Evolutionary conservation across 169 alveolate genomes (phyloP).

Genomic region (Cryptosporidium ubiquitum): DNA sequence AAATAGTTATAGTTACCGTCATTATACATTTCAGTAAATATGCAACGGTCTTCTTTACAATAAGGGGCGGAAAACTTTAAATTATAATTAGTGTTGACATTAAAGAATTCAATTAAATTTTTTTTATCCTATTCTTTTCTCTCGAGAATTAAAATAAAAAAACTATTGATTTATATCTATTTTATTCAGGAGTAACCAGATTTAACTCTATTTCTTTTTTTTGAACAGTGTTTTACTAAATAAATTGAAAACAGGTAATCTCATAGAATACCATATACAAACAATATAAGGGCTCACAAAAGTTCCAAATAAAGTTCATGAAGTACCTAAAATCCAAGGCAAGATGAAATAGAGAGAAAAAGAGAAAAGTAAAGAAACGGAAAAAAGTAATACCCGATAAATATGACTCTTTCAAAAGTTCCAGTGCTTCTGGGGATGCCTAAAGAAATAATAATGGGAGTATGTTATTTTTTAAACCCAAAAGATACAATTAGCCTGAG

Average conservation of each 20-base stretch:
- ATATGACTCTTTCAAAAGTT: not conserved
- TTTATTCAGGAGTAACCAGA: not conserved
- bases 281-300: no score
- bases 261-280: not conserved
- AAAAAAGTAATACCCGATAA: not conserved
- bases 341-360: not conserved
- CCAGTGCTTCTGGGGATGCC: conserved; percentile 3
- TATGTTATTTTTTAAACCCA: conserved; percentile 48
- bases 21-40: not conserved
- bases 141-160: no score
- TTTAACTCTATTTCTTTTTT: no score
- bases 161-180: no score
- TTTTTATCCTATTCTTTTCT: not conserved
- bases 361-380: not conserved
- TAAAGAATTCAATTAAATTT: not conserved
- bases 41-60: not conserved
- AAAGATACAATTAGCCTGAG: conserved; percentile 29
- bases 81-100: not conserved
- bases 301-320: no score
- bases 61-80: not conserved
- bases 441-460: conserved; percentile 13
- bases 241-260: not conserved
- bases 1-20: not conserved
- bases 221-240: no score
- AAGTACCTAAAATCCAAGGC: no score